Evolutionary conservation across 441 rosid species (phyloP).

Genomic region (Daphne laureola): DNA sequence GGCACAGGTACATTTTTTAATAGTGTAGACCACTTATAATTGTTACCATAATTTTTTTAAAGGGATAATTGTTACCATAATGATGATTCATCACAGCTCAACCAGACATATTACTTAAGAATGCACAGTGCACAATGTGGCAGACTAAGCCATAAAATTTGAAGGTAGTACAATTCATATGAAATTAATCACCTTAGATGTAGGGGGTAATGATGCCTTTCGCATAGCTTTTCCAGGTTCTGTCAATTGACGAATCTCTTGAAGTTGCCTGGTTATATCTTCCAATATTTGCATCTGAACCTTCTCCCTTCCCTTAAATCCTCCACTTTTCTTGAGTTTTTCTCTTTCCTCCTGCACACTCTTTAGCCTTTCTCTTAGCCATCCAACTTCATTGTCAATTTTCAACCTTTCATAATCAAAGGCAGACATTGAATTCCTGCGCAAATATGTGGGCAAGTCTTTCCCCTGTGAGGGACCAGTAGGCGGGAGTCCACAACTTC

Average conservation of each 20-base stretch:
- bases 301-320: conserved; percentile 26
- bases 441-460: conserved; percentile 21
- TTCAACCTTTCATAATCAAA: conserved; percentile 63
- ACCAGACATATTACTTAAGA: no score
- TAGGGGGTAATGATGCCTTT: conserved; percentile 44
- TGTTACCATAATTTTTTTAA: no score
- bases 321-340: conserved; percentile 33
- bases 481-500: conserved; percentile 28
- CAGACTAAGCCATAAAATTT: no score
- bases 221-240: conserved; percentile 28
- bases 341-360: conserved; percentile 57
- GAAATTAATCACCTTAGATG: conserved; percentile 38
- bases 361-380: conserved; percentile 62
- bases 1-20: no score
- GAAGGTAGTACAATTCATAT: no score
- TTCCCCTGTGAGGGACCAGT: conserved; percentile 22
- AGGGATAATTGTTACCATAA: no score
- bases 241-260: conserved; percentile 27
- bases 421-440: conserved; percentile 74
- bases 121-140: no score
- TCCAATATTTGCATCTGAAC: conserved; percentile 33
- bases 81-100: no score
- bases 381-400: conserved; percentile 66
- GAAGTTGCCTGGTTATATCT: conserved; percentile 32
- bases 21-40: no score